phyloP scores from a whole-genome alignment of 495 filamentous ascomycete species.

The Aspergillus steynii region DNA sequence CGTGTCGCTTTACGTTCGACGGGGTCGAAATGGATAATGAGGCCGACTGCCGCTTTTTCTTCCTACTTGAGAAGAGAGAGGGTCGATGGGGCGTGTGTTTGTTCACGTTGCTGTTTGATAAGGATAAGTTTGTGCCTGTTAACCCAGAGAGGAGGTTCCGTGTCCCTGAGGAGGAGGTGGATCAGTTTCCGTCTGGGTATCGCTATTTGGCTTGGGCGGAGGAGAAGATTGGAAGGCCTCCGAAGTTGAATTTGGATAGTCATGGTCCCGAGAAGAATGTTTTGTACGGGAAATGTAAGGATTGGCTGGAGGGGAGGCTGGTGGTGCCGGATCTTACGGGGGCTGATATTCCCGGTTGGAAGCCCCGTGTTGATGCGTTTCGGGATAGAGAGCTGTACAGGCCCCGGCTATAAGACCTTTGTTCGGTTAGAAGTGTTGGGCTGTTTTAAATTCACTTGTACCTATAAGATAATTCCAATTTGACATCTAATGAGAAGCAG shows the following conservation, averaged over 20 bases:
- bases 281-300: conserved; percentile 1
- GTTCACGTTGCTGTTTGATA: conserved; percentile 10
- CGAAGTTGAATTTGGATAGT: conserved; percentile 2
- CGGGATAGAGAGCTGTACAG: no score
- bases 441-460: no score
- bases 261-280: conserved; percentile 1
- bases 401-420: no score
- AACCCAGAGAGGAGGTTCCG: no score
- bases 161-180: conserved; percentile 4
- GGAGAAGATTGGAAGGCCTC: background rate
- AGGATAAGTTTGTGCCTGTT: no score
- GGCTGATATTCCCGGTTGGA: background rate
- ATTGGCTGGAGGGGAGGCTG: background rate
- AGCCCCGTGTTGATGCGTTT: no score
- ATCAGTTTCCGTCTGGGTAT: conserved; percentile 7
- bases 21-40: conserved; percentile 9
- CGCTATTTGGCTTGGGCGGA: conserved; percentile 7
- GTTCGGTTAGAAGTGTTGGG: no score
- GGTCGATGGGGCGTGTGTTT: conserved; percentile 3
- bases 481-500: no score
- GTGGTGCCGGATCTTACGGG: background rate
- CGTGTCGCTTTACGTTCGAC: conserved; percentile 8
- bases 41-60: conserved; percentile 10
- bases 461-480: no score
- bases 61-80: conserved; percentile 1